Evolutionary conservation across 257 asterid species (phyloP).

Genomic region (Euphrasia confusa): DNA sequence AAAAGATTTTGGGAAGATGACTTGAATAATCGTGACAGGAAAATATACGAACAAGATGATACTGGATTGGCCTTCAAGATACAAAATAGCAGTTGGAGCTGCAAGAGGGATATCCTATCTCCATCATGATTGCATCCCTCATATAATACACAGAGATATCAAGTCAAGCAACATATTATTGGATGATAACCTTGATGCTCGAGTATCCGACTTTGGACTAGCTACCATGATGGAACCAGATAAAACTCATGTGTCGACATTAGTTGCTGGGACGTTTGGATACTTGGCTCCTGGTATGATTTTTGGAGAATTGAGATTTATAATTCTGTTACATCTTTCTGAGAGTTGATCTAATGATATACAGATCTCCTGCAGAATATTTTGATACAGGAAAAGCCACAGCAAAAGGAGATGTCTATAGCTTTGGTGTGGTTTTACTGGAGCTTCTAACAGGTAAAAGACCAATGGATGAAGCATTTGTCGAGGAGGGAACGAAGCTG

Average conservation of each 20-base stretch:
- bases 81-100: constrained; percentile 76
- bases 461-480: constrained; percentile 70
- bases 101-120: constrained; percentile 89
- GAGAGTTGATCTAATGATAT: constrained; percentile 8
- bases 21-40: constrained; percentile 32
- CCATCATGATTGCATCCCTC: constrained; percentile 90
- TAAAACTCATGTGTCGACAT: constrained; percentile 80
- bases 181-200: constrained; percentile 70
- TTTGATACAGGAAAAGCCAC: constrained; percentile 90
- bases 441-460: constrained; percentile 77
- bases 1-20: not conserved
- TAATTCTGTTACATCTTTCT: constrained; percentile 1
- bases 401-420: constrained; percentile 81
- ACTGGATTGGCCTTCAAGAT: constrained; percentile 72
- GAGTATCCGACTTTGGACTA: constrained; percentile 78
- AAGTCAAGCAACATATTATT: constrained; percentile 78
- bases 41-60: constrained; percentile 43
- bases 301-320: not conserved
- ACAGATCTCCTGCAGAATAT: constrained; percentile 54
- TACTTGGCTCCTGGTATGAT: constrained; percentile 82
- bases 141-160: constrained; percentile 81
- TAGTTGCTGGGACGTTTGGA: constrained; percentile 90
- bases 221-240: constrained; percentile 85
- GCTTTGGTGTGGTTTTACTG: constrained; percentile 85
- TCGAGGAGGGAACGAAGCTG: constrained; percentile 91